These are phyloP conservation scores for Lactarius sp. DNA, from an alignment of 768 basidiomycete genomes.

Conservation along the genomic window DNA sequence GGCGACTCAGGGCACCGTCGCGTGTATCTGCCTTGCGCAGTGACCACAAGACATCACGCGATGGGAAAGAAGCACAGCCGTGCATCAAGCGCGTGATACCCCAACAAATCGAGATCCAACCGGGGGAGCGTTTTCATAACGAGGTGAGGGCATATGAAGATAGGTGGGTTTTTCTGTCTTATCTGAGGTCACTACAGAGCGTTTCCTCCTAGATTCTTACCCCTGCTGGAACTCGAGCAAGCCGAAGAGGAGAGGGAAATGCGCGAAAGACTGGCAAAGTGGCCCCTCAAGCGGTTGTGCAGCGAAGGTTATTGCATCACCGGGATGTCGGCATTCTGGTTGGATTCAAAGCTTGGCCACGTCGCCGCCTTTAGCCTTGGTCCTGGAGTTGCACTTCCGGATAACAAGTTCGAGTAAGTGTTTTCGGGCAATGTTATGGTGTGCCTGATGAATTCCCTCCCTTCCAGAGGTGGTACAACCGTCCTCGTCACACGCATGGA, in stretches of 20 bases:
- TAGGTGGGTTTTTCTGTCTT: slow-evolving; percentile 38
- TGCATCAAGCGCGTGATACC: slow-evolving; percentile 40
- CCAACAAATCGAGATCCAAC: slow-evolving; percentile 32
- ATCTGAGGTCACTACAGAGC: neutral
- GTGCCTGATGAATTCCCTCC: neutral
- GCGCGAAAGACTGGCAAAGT: slow-evolving; percentile 58
- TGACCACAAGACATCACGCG: slow-evolving; percentile 19
- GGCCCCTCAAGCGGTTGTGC: slow-evolving; percentile 55
- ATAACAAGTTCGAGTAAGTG: slow-evolving; percentile 66
- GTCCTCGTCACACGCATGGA: slow-evolving; percentile 60
- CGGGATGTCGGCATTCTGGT: slow-evolving; percentile 62
- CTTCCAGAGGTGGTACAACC: slow-evolving; percentile 59
- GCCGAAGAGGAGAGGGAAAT: slow-evolving; percentile 56
- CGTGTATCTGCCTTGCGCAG: slow-evolving; percentile 27
- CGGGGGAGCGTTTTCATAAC: slow-evolving; percentile 42
- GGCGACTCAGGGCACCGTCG: slow-evolving; percentile 53
- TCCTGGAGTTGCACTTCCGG: slow-evolving; percentile 56
- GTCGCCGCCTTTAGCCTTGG: slow-evolving; percentile 63
- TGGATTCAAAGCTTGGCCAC: slow-evolving; percentile 56
- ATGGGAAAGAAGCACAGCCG: slow-evolving; percentile 22
- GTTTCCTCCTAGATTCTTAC: slow-evolving; percentile 40
- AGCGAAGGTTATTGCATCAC: slow-evolving; percentile 73
- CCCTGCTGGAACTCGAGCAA: slow-evolving; percentile 53
- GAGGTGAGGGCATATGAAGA: slow-evolving; percentile 51
- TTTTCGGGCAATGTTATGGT: slow-evolving; percentile 7